phyloP scores from a whole-genome alignment of 257 asterid species.

The Parsonsia alboflavescens region DNA sequence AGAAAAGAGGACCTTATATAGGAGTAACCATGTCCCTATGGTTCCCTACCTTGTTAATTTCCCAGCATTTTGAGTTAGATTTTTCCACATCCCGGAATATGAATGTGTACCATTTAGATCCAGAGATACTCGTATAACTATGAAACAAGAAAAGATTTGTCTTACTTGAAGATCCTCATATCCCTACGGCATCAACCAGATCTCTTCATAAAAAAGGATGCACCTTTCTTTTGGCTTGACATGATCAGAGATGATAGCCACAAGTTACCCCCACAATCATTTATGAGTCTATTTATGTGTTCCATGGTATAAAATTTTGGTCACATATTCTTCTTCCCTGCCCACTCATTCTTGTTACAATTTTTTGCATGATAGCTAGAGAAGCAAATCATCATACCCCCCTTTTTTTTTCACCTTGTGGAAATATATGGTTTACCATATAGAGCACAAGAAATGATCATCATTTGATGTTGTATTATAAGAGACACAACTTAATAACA shows the following conservation, averaged over 20 bases:
- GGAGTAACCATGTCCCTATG: not conserved
- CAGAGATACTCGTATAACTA: constrained; percentile 8
- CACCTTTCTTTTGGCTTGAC: constrained; percentile 17
- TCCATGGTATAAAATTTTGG: constrained; percentile 3
- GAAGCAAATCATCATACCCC: not conserved
- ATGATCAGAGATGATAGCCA: constrained; percentile 15
- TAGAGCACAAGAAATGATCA: too few species aligned
- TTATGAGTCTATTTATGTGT: constrained; percentile 16
- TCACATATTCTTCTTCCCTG: constrained; percentile 6
- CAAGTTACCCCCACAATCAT: constrained; percentile 17
- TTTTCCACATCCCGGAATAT: not conserved
- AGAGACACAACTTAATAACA: too few species aligned
- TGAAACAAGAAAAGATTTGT: constrained; percentile 23
- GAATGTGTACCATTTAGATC: not conserved
- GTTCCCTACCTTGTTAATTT: too few species aligned
- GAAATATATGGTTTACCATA: too few species aligned
- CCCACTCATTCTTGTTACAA: not conserved
- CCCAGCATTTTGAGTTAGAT: too few species aligned
- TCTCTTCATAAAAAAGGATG: constrained; percentile 17
- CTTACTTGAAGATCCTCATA: constrained; percentile 28
- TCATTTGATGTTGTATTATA: too few species aligned
- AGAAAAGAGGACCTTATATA: not conserved
- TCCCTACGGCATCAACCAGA: constrained; percentile 13
- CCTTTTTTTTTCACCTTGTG: too few species aligned
- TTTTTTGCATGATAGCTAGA: constrained; percentile 8